phyloP scores from a whole-genome alignment of 192 early-diverging fungal species.

The Backusella tarrabulga region DNA sequence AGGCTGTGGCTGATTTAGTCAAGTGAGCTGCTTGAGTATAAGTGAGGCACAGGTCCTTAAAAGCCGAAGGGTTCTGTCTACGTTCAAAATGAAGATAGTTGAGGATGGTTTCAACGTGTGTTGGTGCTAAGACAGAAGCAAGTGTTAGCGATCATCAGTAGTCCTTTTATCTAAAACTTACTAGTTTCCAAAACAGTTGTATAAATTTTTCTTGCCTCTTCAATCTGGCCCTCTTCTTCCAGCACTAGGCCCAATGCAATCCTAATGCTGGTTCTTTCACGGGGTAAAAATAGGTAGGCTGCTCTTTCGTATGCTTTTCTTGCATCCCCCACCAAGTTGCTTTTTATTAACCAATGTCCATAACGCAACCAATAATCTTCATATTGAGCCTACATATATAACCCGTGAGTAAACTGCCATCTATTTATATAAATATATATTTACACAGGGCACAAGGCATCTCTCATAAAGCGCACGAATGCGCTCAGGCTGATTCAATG shows the following conservation, averaged over 20 bases:
- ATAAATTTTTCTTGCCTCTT: constrained; percentile 60
- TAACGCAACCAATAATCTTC: constrained; percentile 80
- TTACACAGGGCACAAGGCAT: constrained; percentile 73
- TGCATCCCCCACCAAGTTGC: constrained; percentile 46
- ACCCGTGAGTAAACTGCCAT: background rate
- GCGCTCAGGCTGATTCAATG: constrained; percentile 50
- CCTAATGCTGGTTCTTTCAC: constrained; percentile 54
- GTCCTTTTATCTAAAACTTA: constrained; percentile 29
- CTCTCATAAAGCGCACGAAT: constrained; percentile 69
- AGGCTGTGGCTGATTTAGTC: constrained; percentile 51
- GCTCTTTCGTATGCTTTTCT: constrained; percentile 56
- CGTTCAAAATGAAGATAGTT: constrained; percentile 67
- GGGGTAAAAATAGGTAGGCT: constrained; percentile 49
- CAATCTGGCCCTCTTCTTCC: constrained; percentile 57
- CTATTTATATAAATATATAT: constrained; percentile 4
- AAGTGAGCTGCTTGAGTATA: constrained; percentile 35
- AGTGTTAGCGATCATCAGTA: background rate
- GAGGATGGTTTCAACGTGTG: constrained; percentile 62
- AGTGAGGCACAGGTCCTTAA: constrained; percentile 40
- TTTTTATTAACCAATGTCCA: constrained; percentile 52
- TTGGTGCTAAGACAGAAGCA: constrained; percentile 48
- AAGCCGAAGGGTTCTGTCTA: constrained; percentile 45
- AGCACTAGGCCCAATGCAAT: constrained; percentile 60
- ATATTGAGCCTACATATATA: constrained; percentile 58
- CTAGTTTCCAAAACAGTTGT: constrained; percentile 48